A percentile compares a stretch with the other conserved stretches of the same genome.
These are phyloP conservation scores for Eucalyptus leucophloia DNA, from an alignment of 345 rosid genomes.

Conservation along the genomic window DNA sequence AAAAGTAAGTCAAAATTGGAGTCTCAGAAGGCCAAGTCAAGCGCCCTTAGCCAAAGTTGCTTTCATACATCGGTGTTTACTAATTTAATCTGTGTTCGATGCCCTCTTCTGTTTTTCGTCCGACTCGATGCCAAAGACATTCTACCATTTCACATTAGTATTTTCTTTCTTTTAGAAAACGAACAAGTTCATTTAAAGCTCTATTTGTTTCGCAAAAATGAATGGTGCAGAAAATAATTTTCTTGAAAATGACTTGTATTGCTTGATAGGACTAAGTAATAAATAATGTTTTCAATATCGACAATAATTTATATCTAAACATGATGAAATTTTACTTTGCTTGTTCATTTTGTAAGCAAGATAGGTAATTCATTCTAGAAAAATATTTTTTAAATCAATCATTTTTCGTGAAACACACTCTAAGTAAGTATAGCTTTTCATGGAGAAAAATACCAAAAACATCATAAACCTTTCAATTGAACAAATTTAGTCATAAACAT, in stretches of 20 bases:
- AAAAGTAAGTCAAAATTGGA: background rate
- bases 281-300: background rate
- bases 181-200: background rate
- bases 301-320: background rate
- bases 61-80: background rate
- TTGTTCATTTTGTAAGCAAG: background rate
- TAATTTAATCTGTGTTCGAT: background rate
- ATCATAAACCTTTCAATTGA: too few relatives aligned
- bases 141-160: background rate
- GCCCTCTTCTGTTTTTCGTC: background rate
- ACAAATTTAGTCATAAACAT: too few relatives aligned
- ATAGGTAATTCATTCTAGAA: too few relatives aligned
- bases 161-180: background rate
- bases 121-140: background rate
- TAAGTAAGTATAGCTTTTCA: background rate
- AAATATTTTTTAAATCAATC: too few relatives aligned
- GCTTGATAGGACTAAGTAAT: background rate
- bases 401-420: background rate
- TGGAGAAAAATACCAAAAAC: too few relatives aligned
- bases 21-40: background rate
- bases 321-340: too few relatives aligned
- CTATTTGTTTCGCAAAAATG: accelerated
- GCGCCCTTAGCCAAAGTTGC: background rate
- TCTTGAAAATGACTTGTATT: background rate
- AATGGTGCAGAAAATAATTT: background rate